Evolutionary conservation across 805 yeast species (phyloP).

Genomic region (Candida sanyiensis): DNA sequence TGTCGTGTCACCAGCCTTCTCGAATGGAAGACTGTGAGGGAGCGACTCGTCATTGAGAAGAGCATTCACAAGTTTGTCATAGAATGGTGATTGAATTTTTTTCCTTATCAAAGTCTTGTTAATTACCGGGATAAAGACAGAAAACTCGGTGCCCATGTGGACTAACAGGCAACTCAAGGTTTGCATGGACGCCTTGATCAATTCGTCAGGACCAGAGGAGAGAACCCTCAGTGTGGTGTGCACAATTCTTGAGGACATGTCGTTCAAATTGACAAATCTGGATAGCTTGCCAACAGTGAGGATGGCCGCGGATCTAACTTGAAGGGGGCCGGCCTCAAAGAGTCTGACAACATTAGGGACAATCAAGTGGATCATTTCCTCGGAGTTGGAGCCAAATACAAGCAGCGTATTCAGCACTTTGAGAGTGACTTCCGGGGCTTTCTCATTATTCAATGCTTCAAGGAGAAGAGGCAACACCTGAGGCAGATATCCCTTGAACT

Average conservation of each 20-base stretch:
- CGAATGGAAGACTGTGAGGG: slow-evolving; percentile 69
- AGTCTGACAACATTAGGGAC: slow-evolving; percentile 81
- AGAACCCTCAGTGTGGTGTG: slow-evolving; percentile 80
- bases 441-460: slow-evolving; percentile 70
- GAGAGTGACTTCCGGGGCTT: slow-evolving; percentile 56
- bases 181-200: slow-evolving; percentile 62
- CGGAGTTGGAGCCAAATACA: slow-evolving; percentile 80
- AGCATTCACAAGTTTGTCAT: slow-evolving; percentile 76
- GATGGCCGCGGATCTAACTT: slow-evolving; percentile 66
- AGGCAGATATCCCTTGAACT: slow-evolving; percentile 80
- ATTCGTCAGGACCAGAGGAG: slow-evolving; percentile 45
- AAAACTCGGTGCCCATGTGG: slow-evolving; percentile 81
- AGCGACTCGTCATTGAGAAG: slow-evolving; percentile 79
- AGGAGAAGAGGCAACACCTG: slow-evolving; percentile 70
- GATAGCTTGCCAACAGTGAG: slow-evolving; percentile 79
- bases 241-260: slow-evolving; percentile 84
- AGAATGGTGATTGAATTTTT: slow-evolving; percentile 63
- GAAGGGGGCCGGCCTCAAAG: slow-evolving; percentile 62
- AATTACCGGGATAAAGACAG: slow-evolving; percentile 80
- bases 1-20: slow-evolving; percentile 43
- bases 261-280: slow-evolving; percentile 64
- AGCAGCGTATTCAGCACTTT: slow-evolving; percentile 80
- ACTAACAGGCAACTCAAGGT: slow-evolving; percentile 70
- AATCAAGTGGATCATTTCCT: slow-evolving; percentile 80
- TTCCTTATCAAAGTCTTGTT: slow-evolving; percentile 58